A percentile compares a stretch with the other conserved stretches of the same genome.
Evolutionary conservation across 306 rosid genomes (phyloP).

Genomic region (Sesbania bispinosa): DNA sequence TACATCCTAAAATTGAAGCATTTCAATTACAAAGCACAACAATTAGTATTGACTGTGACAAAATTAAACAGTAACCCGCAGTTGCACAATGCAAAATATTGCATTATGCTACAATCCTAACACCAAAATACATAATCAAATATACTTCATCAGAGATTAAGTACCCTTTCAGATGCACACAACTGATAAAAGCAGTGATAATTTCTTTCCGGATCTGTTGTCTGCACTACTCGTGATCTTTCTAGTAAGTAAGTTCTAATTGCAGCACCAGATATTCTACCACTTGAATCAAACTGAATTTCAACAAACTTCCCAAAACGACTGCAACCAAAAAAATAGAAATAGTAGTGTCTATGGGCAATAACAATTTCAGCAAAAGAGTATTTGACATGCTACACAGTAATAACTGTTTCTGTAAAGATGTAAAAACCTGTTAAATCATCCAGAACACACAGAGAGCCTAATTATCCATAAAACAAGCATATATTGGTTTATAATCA

Average conservation of each 20-base stretch:
- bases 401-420: neutral
- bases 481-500: neutral
- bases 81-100: conserved; percentile 16
- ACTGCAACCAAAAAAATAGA: conserved; percentile 43
- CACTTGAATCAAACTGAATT: conserved; percentile 90
- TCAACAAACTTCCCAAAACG: conserved; percentile 99
- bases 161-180: conserved; percentile 87
- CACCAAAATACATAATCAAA: neutral
- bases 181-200: conserved; percentile 95
- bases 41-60: conserved; percentile 25
- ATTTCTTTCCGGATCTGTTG: conserved; percentile 92
- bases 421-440: neutral
- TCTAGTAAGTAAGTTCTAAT: conserved; percentile 94
- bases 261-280: conserved; percentile 99
- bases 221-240: conserved; percentile 94
- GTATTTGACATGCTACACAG: neutral
- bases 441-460: conserved; percentile 10
- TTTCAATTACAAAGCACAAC: conserved; percentile 26
- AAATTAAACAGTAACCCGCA: conserved; percentile 17
- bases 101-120: conserved; percentile 17
- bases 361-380: conserved; percentile 9
- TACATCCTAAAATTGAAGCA: conserved; percentile 64
- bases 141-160: conserved; percentile 19
- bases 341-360: conserved; percentile 10
- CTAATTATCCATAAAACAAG: neutral